Base-by-base conservation (phyloP, 345 rosid genomes). In the Pelargonium nanum region DNA sequence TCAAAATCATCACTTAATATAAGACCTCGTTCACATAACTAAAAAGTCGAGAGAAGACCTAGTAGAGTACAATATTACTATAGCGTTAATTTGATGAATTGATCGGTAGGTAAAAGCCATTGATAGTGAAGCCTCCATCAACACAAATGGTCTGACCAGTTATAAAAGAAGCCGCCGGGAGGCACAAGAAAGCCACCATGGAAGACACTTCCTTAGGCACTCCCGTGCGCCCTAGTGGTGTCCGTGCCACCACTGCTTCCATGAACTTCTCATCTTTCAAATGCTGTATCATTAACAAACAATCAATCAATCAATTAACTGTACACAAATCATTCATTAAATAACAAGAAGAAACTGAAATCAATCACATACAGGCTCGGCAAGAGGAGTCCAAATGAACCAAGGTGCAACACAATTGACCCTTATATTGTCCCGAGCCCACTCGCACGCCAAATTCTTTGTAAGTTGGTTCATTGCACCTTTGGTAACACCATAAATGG, bases 381-480 rank as follows among this genome's bases (percentile, higher is more conserved):
- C 22, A 0, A 74, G 24, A 0, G 81, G 40, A 19, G 86, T 84
- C 26, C 6, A 56, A 59, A 73, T 66, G 24, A 59, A 22, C 73
- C 69, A 69, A 19, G 88, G 91, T 1, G 88, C 80, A n/a, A 83
- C 81, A 21, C 72, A 59, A 23, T 87, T 85, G 23, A 72, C 53
- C 70, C 89, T 76, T 68, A 85, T 83, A n/a, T 69, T 73, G 61
- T 85, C 89, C 15, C 63, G 80, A 9, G 85, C 89, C 88, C 96
- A 83, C 65, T 85, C 92, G 54, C 89, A 88, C n/a, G 89, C 85
- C 70, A 83, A 68, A 48, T 76, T 76, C 66, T 59, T 85, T 0
- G 86, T 55, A 22, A 85, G 68, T 61, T 79, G 88, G 48, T 74
- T 74, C 58, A 80, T 53, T 5, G 90, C 88, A 53, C 82, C 88